These are phyloP conservation scores for Grosmannia huntii DNA, from an alignment of 2,329 filamentous ascomycete species.

Conservation along the genomic window DNA sequence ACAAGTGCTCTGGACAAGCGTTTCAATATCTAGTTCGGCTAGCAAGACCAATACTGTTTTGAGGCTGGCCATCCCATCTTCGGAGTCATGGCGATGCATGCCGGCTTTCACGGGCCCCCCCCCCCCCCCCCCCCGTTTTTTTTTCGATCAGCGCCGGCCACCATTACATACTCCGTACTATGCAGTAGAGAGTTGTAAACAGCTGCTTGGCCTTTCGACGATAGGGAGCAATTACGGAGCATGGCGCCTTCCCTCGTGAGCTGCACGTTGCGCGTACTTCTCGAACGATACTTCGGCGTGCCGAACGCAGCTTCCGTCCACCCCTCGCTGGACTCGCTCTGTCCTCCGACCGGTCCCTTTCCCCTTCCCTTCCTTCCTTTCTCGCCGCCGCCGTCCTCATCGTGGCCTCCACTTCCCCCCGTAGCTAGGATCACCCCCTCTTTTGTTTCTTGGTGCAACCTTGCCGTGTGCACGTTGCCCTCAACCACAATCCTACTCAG, in stretches of 20 bases:
- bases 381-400: conserved; percentile 1
- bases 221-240: background rate
- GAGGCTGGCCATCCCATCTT: no score
- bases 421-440: conserved; percentile 4
- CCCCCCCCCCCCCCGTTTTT: background rate
- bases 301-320: background rate
- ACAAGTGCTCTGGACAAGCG: no score
- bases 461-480: conserved; percentile 8
- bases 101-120: no score
- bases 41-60: no score
- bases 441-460: conserved; percentile 9
- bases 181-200: background rate
- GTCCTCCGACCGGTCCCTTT: background rate
- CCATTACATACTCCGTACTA: no score
- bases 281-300: background rate
- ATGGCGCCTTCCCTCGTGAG: background rate
- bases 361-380: background rate
- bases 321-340: background rate
- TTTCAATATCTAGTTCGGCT: no score
- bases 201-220: background rate
- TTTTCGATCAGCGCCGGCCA: background rate
- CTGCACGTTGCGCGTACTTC: background rate
- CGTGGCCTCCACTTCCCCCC: background rate
- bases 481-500: background rate
- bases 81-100: no score